A percentile compares a stretch with the other conserved stretches of the same genome.
phyloP scores from a whole-genome alignment of 1,284 basidiomycete genomes.

The Moniliophthora roreri region DNA sequence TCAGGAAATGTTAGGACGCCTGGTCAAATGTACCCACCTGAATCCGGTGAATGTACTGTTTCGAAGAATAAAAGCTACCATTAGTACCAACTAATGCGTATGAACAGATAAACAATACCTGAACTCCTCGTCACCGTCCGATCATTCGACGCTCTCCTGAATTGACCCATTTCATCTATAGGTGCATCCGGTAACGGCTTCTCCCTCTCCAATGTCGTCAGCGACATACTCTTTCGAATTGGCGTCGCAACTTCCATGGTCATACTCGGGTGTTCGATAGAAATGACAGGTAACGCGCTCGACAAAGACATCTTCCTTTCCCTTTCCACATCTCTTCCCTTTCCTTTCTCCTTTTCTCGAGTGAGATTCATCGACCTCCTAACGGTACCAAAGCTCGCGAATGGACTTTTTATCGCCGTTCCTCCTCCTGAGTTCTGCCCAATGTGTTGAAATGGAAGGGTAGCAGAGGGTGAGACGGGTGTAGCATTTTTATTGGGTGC shows the following conservation, averaged over 20 bases:
- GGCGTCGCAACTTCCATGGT: neutral
- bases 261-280: constrained; percentile 3
- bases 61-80: too few relatives aligned
- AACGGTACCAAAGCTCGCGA: constrained; percentile 2
- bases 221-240: constrained; percentile 3
- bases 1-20: too few relatives aligned
- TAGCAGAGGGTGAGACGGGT: neutral
- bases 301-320: constrained; percentile 1
- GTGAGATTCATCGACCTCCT: constrained; percentile 7
- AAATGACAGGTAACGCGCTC: constrained; percentile 5
- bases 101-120: too few relatives aligned
- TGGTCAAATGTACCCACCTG: too few relatives aligned
- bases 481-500: neutral
- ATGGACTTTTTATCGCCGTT: constrained; percentile 3
- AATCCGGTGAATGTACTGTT: too few relatives aligned
- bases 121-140: neutral
- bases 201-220: constrained; percentile 5
- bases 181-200: neutral
- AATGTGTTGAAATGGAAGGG: neutral
- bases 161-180: neutral
- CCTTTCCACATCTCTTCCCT: neutral
- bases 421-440: neutral
- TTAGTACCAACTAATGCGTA: too few relatives aligned
- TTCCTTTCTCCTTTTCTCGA: neutral
- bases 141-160: neutral